Conservation (phyloP, 2,329 filamentous ascomycete genomes). For the Fusarium vanettenii region DNA sequence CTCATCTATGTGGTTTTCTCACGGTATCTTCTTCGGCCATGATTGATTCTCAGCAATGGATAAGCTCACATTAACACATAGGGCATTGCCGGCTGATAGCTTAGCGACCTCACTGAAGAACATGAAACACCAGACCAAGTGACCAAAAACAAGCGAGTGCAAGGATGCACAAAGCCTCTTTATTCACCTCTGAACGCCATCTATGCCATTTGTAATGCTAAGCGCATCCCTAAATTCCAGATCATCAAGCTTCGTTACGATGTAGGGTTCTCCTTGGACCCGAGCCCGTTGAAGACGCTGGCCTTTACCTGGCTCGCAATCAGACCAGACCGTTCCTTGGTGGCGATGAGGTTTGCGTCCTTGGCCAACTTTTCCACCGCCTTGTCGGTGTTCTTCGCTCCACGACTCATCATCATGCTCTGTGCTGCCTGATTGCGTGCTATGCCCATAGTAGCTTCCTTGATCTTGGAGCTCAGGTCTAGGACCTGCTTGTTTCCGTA, state of each 20-base stretch:
- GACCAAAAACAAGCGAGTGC: not conserved
- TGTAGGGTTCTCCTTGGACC: conserved; percentile 33
- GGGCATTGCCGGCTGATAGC: not conserved
- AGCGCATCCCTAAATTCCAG: conserved; percentile 30
- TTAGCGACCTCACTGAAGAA: not conserved
- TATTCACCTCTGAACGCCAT: conserved; percentile 45
- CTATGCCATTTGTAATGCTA: conserved; percentile 40
- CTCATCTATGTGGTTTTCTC: not conserved
- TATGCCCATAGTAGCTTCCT: conserved; percentile 65
- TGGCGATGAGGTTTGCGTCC: conserved; percentile 70
- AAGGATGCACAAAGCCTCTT: conserved; percentile 18
- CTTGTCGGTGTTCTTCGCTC: conserved; percentile 51
- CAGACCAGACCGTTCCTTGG: conserved; percentile 72
- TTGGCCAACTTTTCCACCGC: conserved; percentile 70
- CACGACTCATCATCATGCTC: conserved; percentile 40
- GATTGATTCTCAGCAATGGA: conserved; percentile 4
- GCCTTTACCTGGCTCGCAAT: conserved; percentile 73
- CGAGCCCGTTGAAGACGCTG: conserved; percentile 66
- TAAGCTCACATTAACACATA: not conserved
- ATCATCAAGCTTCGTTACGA: conserved; percentile 23
- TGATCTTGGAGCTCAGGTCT: conserved; percentile 86
- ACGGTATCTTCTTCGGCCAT: not conserved
- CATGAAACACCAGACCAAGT: not conserved
- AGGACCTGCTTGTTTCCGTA: conserved; percentile 93
- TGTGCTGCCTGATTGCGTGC: conserved; percentile 42